Evolutionary conservation across 1,284 basidiomycete genomes (phyloP).

Genomic region (Jaminaea rosea): DNA sequence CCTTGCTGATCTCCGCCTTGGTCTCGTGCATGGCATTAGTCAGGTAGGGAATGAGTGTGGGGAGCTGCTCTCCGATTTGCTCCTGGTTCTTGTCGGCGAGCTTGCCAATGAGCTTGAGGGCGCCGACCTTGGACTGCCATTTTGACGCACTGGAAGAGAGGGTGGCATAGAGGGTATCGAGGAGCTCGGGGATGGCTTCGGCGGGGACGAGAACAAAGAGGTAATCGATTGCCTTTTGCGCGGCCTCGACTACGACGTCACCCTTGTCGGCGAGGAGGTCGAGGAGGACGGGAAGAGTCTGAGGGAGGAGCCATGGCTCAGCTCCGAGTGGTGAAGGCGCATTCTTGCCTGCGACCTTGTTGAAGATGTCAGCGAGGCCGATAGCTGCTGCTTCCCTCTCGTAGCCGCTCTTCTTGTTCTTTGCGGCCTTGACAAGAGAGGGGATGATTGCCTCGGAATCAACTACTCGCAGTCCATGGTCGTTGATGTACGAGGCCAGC

Average conservation of each 20-base stretch:
- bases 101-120: constrained; percentile 62
- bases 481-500: constrained; percentile 46
- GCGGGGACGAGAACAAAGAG: constrained; percentile 77
- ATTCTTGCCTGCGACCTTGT: constrained; percentile 46
- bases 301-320: constrained; percentile 67
- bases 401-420: constrained; percentile 75
- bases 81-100: constrained; percentile 64
- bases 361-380: constrained; percentile 50
- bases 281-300: constrained; percentile 68
- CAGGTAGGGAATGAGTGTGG: constrained; percentile 71
- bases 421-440: constrained; percentile 54
- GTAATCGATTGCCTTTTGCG: constrained; percentile 70
- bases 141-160: constrained; percentile 66
- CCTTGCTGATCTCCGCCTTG: constrained; percentile 81
- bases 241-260: constrained; percentile 76
- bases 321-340: constrained; percentile 59
- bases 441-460: constrained; percentile 46
- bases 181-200: constrained; percentile 61
- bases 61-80: constrained; percentile 75
- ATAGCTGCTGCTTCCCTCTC: constrained; percentile 87
- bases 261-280: constrained; percentile 91
- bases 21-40: constrained; percentile 94
- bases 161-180: constrained; percentile 63
- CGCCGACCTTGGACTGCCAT: constrained; percentile 93
- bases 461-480: constrained; percentile 38